phyloP scores from a whole-genome alignment of 306 rosid species.

The Comarum palustre region DNA sequence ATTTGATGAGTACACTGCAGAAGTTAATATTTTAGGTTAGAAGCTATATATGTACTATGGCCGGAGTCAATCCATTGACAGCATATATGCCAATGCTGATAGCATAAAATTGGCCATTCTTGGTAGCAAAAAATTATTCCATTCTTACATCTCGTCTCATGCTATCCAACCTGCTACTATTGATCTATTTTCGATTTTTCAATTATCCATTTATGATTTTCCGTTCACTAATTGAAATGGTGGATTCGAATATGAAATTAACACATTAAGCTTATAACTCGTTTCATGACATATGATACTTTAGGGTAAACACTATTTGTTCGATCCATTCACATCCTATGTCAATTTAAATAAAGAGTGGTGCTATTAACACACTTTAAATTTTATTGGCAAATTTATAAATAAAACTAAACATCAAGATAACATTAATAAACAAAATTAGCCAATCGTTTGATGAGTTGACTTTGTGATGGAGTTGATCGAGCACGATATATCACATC shows the following conservation, averaged over 20 bases:
- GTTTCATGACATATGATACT: too few species aligned
- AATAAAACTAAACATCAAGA: neutral
- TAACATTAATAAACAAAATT: neutral
- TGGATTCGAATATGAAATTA: too few species aligned
- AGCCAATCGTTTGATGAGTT: neutral
- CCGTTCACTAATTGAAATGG: neutral
- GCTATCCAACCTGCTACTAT: too few species aligned
- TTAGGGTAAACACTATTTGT: neutral
- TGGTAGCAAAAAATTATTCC: neutral
- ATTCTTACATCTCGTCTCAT: neutral
- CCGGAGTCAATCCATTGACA: constrained; percentile 28
- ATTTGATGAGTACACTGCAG: neutral
- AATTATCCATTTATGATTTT: too few species aligned
- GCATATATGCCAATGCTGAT: neutral
- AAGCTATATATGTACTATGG: neutral
- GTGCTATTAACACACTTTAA: too few species aligned
- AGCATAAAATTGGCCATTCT: neutral
- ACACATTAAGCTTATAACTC: too few species aligned
- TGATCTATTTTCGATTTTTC: too few species aligned
- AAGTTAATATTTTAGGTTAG: neutral
- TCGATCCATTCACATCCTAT: too few species aligned
- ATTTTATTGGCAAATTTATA: too few species aligned
- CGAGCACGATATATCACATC: neutral
- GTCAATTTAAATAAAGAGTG: too few species aligned
- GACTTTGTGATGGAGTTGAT: constrained; percentile 2